A percentile compares a stretch with the other conserved stretches of the same genome.
These are phyloP conservation scores for Tulasnella sp. DNA, from an alignment of 768 basidiomycete genomes.

Conservation along the genomic window DNA sequence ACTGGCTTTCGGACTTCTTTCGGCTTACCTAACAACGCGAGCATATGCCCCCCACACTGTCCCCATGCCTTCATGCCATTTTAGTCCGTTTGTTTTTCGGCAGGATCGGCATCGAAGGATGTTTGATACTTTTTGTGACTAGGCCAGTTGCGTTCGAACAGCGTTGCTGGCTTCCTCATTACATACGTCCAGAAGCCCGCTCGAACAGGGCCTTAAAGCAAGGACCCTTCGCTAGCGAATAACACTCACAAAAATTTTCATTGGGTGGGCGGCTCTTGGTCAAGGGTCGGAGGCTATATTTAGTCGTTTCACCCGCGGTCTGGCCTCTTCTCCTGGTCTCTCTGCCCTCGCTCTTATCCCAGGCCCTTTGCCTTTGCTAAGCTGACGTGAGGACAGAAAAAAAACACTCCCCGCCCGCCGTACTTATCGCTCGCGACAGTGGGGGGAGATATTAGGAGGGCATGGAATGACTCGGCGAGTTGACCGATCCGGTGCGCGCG, in stretches of 20 bases:
- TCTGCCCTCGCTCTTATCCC: background rate
- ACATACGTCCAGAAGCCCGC: background rate
- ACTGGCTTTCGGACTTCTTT: slow-evolving; percentile 10
- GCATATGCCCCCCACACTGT: background rate
- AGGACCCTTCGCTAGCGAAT: slow-evolving; percentile 11
- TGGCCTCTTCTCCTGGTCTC: background rate
- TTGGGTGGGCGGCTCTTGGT: background rate
- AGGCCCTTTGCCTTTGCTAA: background rate
- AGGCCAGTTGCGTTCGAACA: background rate
- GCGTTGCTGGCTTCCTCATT: background rate
- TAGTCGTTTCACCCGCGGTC: slow-evolving; percentile 6
- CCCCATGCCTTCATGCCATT: background rate
- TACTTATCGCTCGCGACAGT: background rate
- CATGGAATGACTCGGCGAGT: background rate
- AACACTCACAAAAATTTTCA: background rate
- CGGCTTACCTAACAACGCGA: background rate
- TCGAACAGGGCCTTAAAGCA: background rate
- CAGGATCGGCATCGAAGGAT: background rate
- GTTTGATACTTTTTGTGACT: background rate
- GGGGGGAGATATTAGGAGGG: background rate
- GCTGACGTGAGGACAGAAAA: background rate
- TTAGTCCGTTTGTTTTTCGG: background rate
- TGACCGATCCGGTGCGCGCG: background rate
- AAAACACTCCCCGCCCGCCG: background rate
- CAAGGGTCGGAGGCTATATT: background rate